A percentile compares a stretch with the other conserved stretches of the same genome.
phyloP scores from a whole-genome alignment of 2,329 filamentous ascomycete genomes.

The Epichloe glyceriae region DNA sequence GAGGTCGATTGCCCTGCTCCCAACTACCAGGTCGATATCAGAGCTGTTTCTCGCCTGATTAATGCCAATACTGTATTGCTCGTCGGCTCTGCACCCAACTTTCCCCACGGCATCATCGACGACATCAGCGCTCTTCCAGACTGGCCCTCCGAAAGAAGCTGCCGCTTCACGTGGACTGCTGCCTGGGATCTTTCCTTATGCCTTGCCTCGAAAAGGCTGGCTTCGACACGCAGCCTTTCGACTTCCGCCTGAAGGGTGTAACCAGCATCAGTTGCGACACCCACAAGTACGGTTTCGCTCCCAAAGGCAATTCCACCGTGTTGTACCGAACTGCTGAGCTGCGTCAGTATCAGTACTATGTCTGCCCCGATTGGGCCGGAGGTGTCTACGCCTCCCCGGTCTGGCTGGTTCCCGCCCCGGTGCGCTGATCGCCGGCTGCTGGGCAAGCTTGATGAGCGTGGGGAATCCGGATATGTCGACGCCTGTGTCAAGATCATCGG shows the following conservation, averaged over 20 bases:
- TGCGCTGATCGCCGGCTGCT: slow-evolving; percentile 89
- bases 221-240: slow-evolving; percentile 77
- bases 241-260: slow-evolving; percentile 88
- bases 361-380: slow-evolving; percentile 87
- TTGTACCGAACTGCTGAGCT: slow-evolving; percentile 73
- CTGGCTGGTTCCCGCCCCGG: slow-evolving; percentile 87
- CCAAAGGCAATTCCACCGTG: slow-evolving; percentile 90
- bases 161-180: slow-evolving; percentile 94
- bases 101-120: slow-evolving; percentile 95
- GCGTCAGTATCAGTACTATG: slow-evolving; percentile 89
- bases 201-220: slow-evolving; percentile 88
- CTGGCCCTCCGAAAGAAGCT: slow-evolving; percentile 69
- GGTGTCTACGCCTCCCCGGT: slow-evolving; percentile 91
- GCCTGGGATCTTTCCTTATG: slow-evolving; percentile 87
- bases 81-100: slow-evolving; percentile 92
- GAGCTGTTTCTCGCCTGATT: slow-evolving; percentile 68
- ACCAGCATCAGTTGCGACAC: slow-evolving; percentile 95
- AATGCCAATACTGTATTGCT: slow-evolving; percentile 91
- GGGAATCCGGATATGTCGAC: slow-evolving; percentile 82
- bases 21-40: slow-evolving; percentile 68
- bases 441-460: slow-evolving; percentile 80
- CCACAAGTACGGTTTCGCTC: slow-evolving; percentile 97
- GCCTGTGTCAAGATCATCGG: slow-evolving; percentile 82
- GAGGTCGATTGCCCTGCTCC: slow-evolving; percentile 78
- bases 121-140: slow-evolving; percentile 78